phyloP scores from a whole-genome alignment of 345 rosid species.

The Acer yangbiense region DNA sequence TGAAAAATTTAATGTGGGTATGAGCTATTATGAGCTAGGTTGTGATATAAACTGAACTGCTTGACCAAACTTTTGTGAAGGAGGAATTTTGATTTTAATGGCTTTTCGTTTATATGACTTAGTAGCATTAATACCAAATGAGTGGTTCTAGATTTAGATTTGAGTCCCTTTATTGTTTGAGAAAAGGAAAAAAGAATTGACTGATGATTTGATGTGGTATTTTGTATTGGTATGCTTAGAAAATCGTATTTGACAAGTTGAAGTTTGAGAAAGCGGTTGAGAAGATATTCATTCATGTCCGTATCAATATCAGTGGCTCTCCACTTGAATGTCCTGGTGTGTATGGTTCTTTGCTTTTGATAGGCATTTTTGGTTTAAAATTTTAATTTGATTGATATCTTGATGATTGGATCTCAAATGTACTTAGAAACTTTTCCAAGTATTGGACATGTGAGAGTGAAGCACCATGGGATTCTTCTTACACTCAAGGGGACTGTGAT shows the following conservation, averaged over 20 bases:
- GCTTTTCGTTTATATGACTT: neutral
- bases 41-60: neutral
- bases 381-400: neutral
- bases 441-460: conserved; percentile 81
- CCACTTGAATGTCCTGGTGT: conserved; percentile 82
- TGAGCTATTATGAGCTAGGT: neutral
- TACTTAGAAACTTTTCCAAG: conserved; percentile 77
- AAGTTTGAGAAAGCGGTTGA: conserved; percentile 50
- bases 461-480: conserved; percentile 78
- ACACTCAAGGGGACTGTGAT: conserved; percentile 89
- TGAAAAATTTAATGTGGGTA: conserved; percentile 9
- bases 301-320: conserved; percentile 72
- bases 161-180: neutral
- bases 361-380: conserved; percentile 3
- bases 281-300: conserved; percentile 86
- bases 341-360: conserved; percentile 2
- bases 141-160: neutral
- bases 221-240: conserved; percentile 37
- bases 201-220: conserved; percentile 4
- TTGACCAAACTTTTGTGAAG: neutral
- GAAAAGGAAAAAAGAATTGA: neutral
- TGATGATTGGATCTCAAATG: conserved; percentile 16
- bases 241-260: conserved; percentile 55
- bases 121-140: neutral
- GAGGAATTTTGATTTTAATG: neutral